Evolutionary conservation across 2,329 filamentous ascomycete genomes (phyloP), one percentile per base, ranked within the genome.

Genomic region (Fusarium tupiense): DNA sequence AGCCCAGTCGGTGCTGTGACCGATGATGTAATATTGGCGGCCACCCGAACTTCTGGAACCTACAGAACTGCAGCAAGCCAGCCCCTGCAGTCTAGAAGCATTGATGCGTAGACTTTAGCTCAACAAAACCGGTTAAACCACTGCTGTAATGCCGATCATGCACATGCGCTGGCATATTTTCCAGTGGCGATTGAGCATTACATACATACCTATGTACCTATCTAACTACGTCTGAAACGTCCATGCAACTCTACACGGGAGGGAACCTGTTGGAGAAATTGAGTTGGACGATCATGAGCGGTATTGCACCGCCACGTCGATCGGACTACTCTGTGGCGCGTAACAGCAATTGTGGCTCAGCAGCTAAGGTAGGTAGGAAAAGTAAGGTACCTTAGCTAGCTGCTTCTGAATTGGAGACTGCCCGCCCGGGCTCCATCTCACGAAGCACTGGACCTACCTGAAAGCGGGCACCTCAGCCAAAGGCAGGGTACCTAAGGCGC

Each of bases 1-100:
- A 76, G 73, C 73, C 73, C 33, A 31, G 60, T 47, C 33, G 38
- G 50, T 53, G 43, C 53, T 67, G 58, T 59, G 60, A 61, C 50
- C 72, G 56, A 79, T 79, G 77, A 79, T 78, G 77, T 79, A 79
- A 79, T 76, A 64, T 31, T 41, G 26, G 53, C 57, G 59, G 58
- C 72, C 49, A 73, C 53, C 66, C 31, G 47, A 71, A 59, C 49
- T 61, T 63, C 53, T 61, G 58, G 71, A 67, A 69, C 69, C 44
- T 72, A 61, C 64, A 72, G 68, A 60, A 26, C 59, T 69, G 31
- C 57, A 58, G 33, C 24, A 58, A 49, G 52, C 22, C 31, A 29
- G 37, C 49, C 33, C 47, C 50, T 57, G 22, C 33, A 49, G 62
- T 57, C 57, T 65, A 33, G 59, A 53, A 58, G 44, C 58, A 64